These are phyloP conservation scores for Fraxinus cuspidata DNA, from an alignment of 257 asterid genomes.

Conservation along the genomic window DNA sequence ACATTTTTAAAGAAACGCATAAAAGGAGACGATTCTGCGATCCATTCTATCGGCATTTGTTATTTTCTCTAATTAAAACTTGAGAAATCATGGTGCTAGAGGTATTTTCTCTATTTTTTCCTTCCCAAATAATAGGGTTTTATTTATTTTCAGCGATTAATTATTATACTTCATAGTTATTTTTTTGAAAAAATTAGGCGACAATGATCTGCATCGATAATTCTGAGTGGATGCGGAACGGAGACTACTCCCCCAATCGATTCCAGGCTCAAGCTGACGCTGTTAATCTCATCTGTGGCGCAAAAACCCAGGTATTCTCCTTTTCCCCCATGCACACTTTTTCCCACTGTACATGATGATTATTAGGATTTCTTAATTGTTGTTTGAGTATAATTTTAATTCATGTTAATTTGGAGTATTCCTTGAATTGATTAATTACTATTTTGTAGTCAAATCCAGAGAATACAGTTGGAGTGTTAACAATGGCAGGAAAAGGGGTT, in stretches of 20 bases:
- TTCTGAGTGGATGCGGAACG: conserved; percentile 99
- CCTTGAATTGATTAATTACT: not conserved
- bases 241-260: conserved; percentile 84
- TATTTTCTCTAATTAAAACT: not conserved
- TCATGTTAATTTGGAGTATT: conserved; percentile 10
- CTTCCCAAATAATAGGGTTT: conserved; percentile 24
- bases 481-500: conserved; percentile 97
- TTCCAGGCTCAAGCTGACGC: conserved; percentile 93
- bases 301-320: conserved; percentile 78
- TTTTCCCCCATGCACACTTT: not conserved
- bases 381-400: not conserved
- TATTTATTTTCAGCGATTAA: not conserved
- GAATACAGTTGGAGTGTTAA: conserved; percentile 90
- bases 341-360: not conserved
- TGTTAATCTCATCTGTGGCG: conserved; percentile 93
- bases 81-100: conserved; percentile 84
- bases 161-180: not conserved
- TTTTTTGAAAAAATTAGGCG: conserved; percentile 45
- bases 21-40: not conserved
- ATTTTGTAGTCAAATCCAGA: conserved; percentile 82
- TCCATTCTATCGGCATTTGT: not conserved
- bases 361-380: conserved; percentile 21
- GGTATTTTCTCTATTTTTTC: conserved; percentile 39
- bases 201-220: conserved; percentile 98
- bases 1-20: not conserved